Base-by-base conservation (phyloP, 306 rosid genomes). In the Clitoria ternatea region DNA sequence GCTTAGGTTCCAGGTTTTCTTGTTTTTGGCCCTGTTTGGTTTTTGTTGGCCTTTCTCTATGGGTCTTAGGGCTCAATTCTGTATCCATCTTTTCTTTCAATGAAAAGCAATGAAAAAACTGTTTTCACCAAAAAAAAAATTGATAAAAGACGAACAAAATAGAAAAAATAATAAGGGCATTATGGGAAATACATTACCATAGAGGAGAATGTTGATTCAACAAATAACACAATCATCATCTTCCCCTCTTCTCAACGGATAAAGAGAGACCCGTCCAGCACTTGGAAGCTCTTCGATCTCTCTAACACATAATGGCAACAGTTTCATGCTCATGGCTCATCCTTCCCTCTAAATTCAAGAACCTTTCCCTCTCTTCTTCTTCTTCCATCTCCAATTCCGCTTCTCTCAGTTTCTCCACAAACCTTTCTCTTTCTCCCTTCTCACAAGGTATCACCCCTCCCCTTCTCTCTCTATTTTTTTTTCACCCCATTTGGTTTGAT, bases 391-490 rank as follows among this genome's bases (percentile, higher is more conserved):
- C 88, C 47, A 62, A 63, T 45, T 85, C 73, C 30, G 20, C 66
- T 64, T 84, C 86, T 62, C 89, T 95, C 49, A 22, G 86, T 56
- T 95, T 91, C 82, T 91, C 91, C 27, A 39, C 75, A 3, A 83
- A 33, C 74, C 55, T 91, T 55, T 89, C 99, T 17, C 72, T 27
- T 60, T 4, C 43, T 53, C 60, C 77, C 69, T 82, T 89, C 85
- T 75, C 88, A 69, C 59, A 27, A 75, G 89, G 99, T 85, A 69
- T 54, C 35, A 36, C 1, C 24, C 3, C 27, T 54, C 30, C 35
- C 13, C 14, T 6, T 50, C 26, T 12, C 23, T 12, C 35, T 39
- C n/a, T 12, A n/a, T n/a, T n/a, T n/a, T n/a, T n/a, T n/a, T n/a
- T 9, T 56, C 9, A 1, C 50, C 14, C 48, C 60, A 23, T 1